Percentiles rank a stretch among this genome's conserved stretches.
These are phyloP conservation scores for Rutstroemia sp. DNA, from an alignment of 2,329 filamentous ascomycete genomes.

Conservation along the genomic window DNA sequence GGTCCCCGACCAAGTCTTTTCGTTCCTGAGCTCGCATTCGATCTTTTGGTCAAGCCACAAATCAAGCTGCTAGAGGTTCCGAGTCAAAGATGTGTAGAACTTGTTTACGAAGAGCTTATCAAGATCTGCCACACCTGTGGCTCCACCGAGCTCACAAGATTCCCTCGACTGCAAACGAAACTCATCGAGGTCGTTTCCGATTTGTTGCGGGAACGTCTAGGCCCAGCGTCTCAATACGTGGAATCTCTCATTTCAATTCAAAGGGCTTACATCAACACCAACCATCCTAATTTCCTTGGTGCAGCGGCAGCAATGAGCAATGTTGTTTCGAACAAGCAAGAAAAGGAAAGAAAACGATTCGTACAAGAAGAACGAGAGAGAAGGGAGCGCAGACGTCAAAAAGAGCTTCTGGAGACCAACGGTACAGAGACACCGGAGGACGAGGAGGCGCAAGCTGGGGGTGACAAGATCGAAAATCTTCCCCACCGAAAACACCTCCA, in stretches of 20 bases:
- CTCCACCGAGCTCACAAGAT: conserved; percentile 85
- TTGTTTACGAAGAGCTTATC: conserved; percentile 97
- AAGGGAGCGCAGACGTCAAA: conserved; percentile 73
- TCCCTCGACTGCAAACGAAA: conserved; percentile 88
- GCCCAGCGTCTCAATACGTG: conserved; percentile 83
- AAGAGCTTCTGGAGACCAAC: conserved; percentile 70
- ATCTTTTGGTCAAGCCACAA: conserved; percentile 94
- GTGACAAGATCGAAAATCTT: conserved; percentile 47
- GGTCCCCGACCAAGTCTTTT: conserved; percentile 93
- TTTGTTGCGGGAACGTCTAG: conserved; percentile 82
- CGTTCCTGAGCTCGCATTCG: conserved; percentile 95
- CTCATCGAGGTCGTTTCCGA: conserved; percentile 98
- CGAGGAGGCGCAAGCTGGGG: conserved; percentile 37
- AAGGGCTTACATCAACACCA: conserved; percentile 97
- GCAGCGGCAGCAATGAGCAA: conserved; percentile 96
- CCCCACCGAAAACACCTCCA: conserved; percentile 47
- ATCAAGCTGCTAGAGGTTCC: conserved; percentile 95
- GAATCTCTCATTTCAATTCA: conserved; percentile 97
- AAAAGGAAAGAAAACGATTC: conserved; percentile 76
- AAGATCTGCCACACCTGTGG: conserved; percentile 99
- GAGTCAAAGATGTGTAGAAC: conserved; percentile 91
- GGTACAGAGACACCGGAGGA: conserved; percentile 62
- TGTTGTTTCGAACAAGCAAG: conserved; percentile 90
- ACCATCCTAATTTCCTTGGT: conserved; percentile 96
- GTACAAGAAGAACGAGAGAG: conserved; percentile 80